Evolutionary conservation across 2,329 filamentous ascomycete genomes (phyloP), one percentile per base, ranked within the genome.

Genomic region (Verticillium nubilum): DNA sequence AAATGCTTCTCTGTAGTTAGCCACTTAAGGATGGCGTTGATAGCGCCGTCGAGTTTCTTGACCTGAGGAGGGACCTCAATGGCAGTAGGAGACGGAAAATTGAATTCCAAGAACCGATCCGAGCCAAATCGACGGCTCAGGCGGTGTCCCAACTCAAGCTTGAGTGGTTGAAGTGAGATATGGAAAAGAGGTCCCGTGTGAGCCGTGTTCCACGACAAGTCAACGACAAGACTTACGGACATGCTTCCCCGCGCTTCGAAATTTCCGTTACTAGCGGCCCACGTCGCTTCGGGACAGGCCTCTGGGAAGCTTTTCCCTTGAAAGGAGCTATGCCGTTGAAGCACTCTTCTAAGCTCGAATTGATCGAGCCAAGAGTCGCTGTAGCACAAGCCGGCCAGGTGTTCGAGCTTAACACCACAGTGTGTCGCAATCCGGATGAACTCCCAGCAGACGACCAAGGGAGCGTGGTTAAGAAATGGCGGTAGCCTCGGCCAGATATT

Each of bases 91-190:
- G 75, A 74, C 0, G 85, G 84, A 5, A 86, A 72, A 4, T 77
- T 67, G 0, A 88, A 60, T 58, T 87, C 82, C 1, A 88, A 61
- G 53, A 86, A 86, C 0, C 85, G 76, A 62, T 88, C 84, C 0
- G 78, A 70, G 0, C 85, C 84, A 63, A 86, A 86, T 4, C 78
- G 79, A 13, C 85, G 78, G 23, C 73, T 72, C 0, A 87, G 68
- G 1, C 85, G 80, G 67, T 85, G 77, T 0, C 79, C 73, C 2
- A 74, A 66, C 27, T 84, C 80, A 1, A 85, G 66, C 10, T 70
- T 74, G 1, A 86, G 65, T 0, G 82, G 78, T 2, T 77, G 72
- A 10, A 87, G 73, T 5, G 73, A 74, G 4, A 86, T 65, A 0
- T 66, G 61, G 60, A 84, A 83, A 0, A 80, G 57, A 0, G 79